Evolutionary conservation across 2,329 filamentous ascomycete species (phyloP), one percentile per base, ranked within the genome.

Genomic region (Fusarium subtropicale): DNA sequence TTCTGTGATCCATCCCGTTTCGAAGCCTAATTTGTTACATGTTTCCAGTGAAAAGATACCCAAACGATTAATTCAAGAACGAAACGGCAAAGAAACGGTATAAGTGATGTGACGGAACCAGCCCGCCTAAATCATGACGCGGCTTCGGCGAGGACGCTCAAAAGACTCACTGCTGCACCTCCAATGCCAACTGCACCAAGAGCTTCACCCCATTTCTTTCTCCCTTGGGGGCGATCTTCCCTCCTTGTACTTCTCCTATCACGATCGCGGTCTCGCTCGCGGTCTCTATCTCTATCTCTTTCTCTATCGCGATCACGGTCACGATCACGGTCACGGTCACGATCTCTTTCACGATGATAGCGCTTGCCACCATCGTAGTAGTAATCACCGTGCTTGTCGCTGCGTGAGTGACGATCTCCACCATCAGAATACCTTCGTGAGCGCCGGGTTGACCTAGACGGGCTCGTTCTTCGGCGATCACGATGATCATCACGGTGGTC

Each of bases 161-260:
- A 72, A 64, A 90, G 76, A 55, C 86, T 88, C 4, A 84, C 87
- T 1, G 88, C 87, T 1, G 87, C 87, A 12, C 88, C 86, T 6
- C 88, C 88, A 31, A 90, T 85, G 2, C 88, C 85, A 7, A 87
- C 88, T 1, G 85, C 86, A 3, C 84, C 83, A 6, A 89, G 79
- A 18, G 86, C 84, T 66, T 88, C 86, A 48, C 84, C 84, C 77
- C 84, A 84, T 15, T 79, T 79, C 71, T 81, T 84, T 74, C 81
- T 84, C 71, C 77, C 81, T n/a, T 75, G 75, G 1, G 74, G 58
- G 4, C 79, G 78, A 8, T 81, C 78, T 4, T 83, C 79, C 36
- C 75, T 75, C 34, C 74, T 74, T 4, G 83, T 79, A 15, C 78
- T 75, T 15, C 81, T 78, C 42, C 78, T 74, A 18, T 82, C 78